phyloP scores from a whole-genome alignment of 495 filamentous ascomycete species.

The Pseudevernia furfuracea region DNA sequence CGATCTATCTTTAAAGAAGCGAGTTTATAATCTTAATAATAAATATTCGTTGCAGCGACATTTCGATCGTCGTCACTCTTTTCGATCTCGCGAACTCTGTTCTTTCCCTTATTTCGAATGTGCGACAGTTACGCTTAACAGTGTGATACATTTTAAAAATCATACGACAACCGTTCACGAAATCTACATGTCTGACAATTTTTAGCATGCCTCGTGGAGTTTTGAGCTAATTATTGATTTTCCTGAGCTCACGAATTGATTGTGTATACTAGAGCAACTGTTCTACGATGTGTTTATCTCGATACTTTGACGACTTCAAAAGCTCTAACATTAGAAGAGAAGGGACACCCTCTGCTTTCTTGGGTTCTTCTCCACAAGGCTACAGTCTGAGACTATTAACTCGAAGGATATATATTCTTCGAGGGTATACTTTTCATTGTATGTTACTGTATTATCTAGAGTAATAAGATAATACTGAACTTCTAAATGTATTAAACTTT shows the following conservation, averaged over 20 bases:
- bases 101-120: neutral
- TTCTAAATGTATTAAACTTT: too few species aligned
- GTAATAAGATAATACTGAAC: too few species aligned
- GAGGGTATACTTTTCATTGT: neutral
- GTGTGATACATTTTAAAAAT: neutral
- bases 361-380: neutral
- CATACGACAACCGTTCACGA: neutral
- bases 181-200: neutral
- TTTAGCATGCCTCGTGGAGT: neutral
- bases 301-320: too few species aligned
- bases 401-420: neutral
- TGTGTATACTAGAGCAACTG: too few species aligned
- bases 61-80: neutral
- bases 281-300: too few species aligned
- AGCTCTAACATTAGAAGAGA: neutral
- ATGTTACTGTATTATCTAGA: neutral
- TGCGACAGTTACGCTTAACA: neutral
- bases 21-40: slow-evolving; percentile 1
- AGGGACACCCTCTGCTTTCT: neutral
- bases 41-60: neutral
- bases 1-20: slow-evolving; percentile 8
- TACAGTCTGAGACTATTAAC: neutral
- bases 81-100: slow-evolving; percentile 1
- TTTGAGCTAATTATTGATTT: neutral
- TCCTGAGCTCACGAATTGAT: too few species aligned